Base-by-base conservation (phyloP, 139 green algal genomes). In the Nannochloris sp. region DNA sequence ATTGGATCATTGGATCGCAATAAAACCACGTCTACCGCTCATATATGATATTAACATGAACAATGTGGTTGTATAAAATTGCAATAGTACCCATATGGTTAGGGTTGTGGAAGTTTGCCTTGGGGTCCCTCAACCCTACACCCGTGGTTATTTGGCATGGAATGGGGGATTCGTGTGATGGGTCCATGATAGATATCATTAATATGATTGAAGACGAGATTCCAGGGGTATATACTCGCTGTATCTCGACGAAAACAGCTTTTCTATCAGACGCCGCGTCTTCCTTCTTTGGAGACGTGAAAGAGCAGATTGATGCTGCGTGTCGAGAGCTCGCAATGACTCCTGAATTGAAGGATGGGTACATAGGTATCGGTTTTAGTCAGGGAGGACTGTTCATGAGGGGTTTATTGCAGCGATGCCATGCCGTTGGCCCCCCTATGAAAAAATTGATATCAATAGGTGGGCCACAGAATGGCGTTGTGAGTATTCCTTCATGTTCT, bases 381-480 rank as follows among this genome's bases (percentile, higher is more conserved):
- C 88, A 95, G 71, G 77, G 77, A 58, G 87, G 88, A 0, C 88
- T 92, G 77, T 94, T 96, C 76, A 56, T 95, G 69, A 64, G 89
- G 62, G 89, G 82, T 5, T 80, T 95, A 4, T 74, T 83, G 56
- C 56, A 95, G 75, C 65, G 84, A 25, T 95, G 89, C 48, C 76
- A 87, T 55, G 82, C 33, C 10, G 61, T 58, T 20, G 75, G 80
- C 0, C 84, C 85, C 1, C 53, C 49, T 13, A 80, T 86, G 62
- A 69, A 79, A 58, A 80, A 49, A 2, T 81, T 96, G 20, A 76
- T 96, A 26, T 95, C 87, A 1, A 56, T 96, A 61, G 89, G 89
- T 10, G 77, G 62, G 0, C 88, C 91, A 71, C 88, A 95, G 72
- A 79, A 91, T 59, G 88, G 69, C 8, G 78, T 95, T 11, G 81